Evolutionary conservation across 306 rosid genomes (phyloP).

Genomic region (Fagus sylvatica): DNA sequence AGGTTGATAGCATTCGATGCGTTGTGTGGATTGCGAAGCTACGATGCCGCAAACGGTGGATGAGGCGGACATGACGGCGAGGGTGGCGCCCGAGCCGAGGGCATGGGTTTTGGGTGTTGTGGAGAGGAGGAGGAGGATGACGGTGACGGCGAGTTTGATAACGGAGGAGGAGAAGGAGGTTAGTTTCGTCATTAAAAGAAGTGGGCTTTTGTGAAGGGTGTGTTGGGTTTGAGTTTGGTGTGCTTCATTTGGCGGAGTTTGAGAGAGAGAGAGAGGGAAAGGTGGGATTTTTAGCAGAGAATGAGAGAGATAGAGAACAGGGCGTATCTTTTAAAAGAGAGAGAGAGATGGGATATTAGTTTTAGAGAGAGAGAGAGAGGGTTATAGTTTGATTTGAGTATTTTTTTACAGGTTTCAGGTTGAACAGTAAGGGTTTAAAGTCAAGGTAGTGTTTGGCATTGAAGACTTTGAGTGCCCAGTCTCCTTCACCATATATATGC

Average conservation of each 20-base stretch:
- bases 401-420: no score
- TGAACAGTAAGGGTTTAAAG: no score
- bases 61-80: constrained; percentile 54
- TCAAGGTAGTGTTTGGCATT: no score
- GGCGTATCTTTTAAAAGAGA: background rate
- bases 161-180: constrained; percentile 28
- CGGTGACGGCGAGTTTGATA: constrained; percentile 6
- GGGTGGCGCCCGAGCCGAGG: constrained; percentile 75
- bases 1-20: constrained; percentile 59
- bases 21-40: constrained; percentile 42
- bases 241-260: constrained; percentile 60
- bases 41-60: constrained; percentile 73
- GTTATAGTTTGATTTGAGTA: no score
- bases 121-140: constrained; percentile 5
- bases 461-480: no score
- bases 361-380: no score
- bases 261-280: background rate
- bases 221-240: constrained; percentile 34
- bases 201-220: constrained; percentile 25
- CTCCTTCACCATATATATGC: no score
- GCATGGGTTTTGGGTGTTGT: constrained; percentile 33
- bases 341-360: no score
- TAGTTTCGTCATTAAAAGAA: constrained; percentile 61
- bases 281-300: no score
- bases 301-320: background rate